These are phyloP conservation scores for Cladophialophora carrionii DNA, from an alignment of 2,329 filamentous ascomycete genomes.

Conservation along the genomic window DNA sequence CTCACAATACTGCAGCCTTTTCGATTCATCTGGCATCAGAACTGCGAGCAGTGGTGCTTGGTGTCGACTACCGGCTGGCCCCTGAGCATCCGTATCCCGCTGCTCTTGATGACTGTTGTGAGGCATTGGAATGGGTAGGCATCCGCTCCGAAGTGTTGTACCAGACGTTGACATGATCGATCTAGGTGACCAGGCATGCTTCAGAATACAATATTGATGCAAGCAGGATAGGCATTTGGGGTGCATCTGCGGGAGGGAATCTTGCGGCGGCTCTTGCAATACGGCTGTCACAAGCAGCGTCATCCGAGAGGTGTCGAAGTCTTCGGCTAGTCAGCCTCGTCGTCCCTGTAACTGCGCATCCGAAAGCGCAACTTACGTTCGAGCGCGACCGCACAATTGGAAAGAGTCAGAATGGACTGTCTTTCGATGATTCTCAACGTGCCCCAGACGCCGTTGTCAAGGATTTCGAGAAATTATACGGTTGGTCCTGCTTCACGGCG, in stretches of 20 bases:
- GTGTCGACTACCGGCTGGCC: slow-evolving; percentile 64
- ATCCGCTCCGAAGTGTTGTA: background rate
- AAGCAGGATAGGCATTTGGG: slow-evolving; percentile 60
- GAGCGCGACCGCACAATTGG: background rate
- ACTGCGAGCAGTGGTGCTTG: slow-evolving; percentile 59
- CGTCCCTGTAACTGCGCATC: slow-evolving; percentile 57
- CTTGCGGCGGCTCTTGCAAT: slow-evolving; percentile 59
- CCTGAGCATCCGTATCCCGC: slow-evolving; percentile 66
- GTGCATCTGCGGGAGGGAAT: slow-evolving; percentile 67
- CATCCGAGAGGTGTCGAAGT: slow-evolving; percentile 23
- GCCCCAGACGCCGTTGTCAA: slow-evolving; percentile 13
- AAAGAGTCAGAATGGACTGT: slow-evolving; percentile 12
- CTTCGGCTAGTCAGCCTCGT: slow-evolving; percentile 49
- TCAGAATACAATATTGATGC: slow-evolving; percentile 60
- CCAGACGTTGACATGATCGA: background rate
- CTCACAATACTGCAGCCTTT: slow-evolving; percentile 1
- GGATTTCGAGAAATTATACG: slow-evolving; percentile 14
- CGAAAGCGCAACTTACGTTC: slow-evolving; percentile 16
- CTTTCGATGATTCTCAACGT: slow-evolving; percentile 7
- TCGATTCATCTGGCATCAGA: slow-evolving; percentile 14
- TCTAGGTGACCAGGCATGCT: slow-evolving; percentile 57
- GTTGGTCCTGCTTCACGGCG: background rate
- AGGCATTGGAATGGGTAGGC: slow-evolving; percentile 53
- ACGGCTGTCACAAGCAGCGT: slow-evolving; percentile 43
- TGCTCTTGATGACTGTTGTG: slow-evolving; percentile 65